Base-by-base conservation (phyloP, 177 flowering plant species). In the Telopea speciosissima region DNA sequence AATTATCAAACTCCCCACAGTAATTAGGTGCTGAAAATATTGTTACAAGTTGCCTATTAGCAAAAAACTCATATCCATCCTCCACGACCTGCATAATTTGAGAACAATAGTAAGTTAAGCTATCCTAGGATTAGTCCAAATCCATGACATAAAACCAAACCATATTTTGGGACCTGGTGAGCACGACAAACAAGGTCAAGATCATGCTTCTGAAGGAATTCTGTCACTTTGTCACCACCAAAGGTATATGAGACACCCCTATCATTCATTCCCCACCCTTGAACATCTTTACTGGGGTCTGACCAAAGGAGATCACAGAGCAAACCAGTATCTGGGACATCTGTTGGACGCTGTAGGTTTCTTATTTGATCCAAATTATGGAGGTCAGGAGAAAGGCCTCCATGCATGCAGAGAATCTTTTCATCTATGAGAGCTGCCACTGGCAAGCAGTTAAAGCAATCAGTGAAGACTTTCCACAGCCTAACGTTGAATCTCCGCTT, bases 221-320 rank as follows among this genome's bases (percentile, higher is more conserved):
- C 89, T 8, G 76, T 54, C 63, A 89, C 91, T 66, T 63, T 81
- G 74, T 89, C 90, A 65, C 84, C 59, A 3, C 93, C 91, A 81
- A 89, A 89, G 58, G 86, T 84, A 64, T 79, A 86, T n/a, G 94
- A 89, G 60, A 88, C 88, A 24, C 94, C 94, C 45, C 94, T 79
- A 54, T 86, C 90, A 82, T 85, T 89, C 79, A 77, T 74, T 8
- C 87, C 91, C 94, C 94, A 89, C 56, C 89, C 91, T 65, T 79
- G 69, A 28, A 88, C 80, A 65, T 85, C 86, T 66, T 73, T 85
- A 77, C 88, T 73, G 22, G 91, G 94, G 78, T 89, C 94, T 4
- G 94, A 86, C 94, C 94, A 89, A 17, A 89, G 84, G 60, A 89
- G 85, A 81, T 89, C 94, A 79, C 91, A 89, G 6, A 88, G 87